phyloP scores from a whole-genome alignment of 139 green algal species.

The Volvox africanus region DNA sequence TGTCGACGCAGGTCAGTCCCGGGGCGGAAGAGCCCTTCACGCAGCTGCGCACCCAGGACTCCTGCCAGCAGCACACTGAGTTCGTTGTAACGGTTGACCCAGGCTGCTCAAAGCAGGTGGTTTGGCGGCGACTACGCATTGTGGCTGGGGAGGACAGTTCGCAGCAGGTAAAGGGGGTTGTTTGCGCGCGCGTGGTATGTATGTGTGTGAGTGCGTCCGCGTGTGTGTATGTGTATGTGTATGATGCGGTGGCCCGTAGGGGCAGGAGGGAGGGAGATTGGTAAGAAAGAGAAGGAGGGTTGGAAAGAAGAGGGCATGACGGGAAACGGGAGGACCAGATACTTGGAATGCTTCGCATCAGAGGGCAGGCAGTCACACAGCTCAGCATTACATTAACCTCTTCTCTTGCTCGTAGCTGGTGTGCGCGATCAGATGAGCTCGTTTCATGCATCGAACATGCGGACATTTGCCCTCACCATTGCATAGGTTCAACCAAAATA shows the following conservation, averaged over 20 bases:
- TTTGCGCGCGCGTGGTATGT: background rate
- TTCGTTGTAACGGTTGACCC: slow-evolving; percentile 40
- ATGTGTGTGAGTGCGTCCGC: background rate
- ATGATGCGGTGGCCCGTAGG: background rate
- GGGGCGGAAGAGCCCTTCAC: slow-evolving; percentile 23
- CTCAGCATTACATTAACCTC: too few species aligned
- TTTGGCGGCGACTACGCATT: slow-evolving; percentile 49
- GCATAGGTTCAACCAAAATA: too few species aligned
- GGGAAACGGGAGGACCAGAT: too few species aligned
- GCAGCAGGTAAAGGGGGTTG: background rate
- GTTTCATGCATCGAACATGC: too few species aligned
- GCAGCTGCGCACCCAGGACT: slow-evolving; percentile 35
- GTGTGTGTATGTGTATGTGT: background rate
- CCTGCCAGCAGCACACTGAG: slow-evolving; percentile 37
- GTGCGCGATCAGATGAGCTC: too few species aligned
- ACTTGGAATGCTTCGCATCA: too few species aligned
- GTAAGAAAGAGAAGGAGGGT: background rate
- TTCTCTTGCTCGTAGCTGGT: too few species aligned
- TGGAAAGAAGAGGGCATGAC: too few species aligned
- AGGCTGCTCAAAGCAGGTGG: background rate
- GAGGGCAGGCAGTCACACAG: too few species aligned
- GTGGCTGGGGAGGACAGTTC: slow-evolving; percentile 22
- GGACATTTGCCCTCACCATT: too few species aligned
- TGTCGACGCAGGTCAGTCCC: slow-evolving; percentile 41
- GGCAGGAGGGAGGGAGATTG: background rate